These are phyloP conservation scores for Alternaria panax DNA, from an alignment of 2,329 filamentous ascomycete species.

Conservation along the genomic window DNA sequence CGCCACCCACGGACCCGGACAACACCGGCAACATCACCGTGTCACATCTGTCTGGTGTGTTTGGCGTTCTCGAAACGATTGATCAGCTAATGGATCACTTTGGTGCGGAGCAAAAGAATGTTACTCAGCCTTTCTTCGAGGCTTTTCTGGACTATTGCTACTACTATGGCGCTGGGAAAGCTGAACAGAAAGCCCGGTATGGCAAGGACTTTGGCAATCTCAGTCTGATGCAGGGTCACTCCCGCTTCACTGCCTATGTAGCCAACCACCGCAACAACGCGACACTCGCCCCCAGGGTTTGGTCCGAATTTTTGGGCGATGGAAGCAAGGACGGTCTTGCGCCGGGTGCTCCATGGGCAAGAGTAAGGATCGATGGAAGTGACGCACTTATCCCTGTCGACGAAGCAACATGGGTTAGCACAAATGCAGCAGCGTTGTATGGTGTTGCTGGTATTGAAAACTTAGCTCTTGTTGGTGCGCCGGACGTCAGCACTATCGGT, in stretches of 20 bases:
- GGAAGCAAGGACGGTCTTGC: conserved; percentile 42
- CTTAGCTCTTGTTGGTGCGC: conserved; percentile 52
- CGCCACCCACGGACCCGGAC: conserved; percentile 61
- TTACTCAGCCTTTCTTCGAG: conserved; percentile 60
- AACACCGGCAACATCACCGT: conserved; percentile 62
- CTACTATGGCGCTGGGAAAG: conserved; percentile 60
- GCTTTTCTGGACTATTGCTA: conserved; percentile 68
- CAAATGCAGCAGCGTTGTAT: conserved; percentile 65
- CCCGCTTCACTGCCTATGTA: conserved; percentile 64
- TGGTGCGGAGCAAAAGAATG: conserved; percentile 45
- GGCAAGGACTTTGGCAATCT: conserved; percentile 57
- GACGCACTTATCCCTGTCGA: conserved; percentile 58
- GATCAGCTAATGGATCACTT: conserved; percentile 63
- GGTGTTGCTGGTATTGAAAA: conserved; percentile 66
- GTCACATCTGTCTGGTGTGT: conserved; percentile 65
- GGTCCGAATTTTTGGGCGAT: conserved; percentile 61
- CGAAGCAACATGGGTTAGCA: conserved; percentile 65
- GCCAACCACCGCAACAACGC: conserved; percentile 55
- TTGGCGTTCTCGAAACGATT: conserved; percentile 66
- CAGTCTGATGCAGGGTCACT: conserved; percentile 64
- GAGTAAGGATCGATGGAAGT: conserved; percentile 53
- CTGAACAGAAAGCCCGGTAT: conserved; percentile 63
- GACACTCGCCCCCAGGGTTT: conserved; percentile 60
- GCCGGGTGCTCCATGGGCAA: conserved; percentile 56
- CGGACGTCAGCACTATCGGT: conserved; percentile 22